Evolutionary conservation across 1,284 basidiomycete genomes (phyloP).

Genomic region (Neonothopanus nambi): DNA sequence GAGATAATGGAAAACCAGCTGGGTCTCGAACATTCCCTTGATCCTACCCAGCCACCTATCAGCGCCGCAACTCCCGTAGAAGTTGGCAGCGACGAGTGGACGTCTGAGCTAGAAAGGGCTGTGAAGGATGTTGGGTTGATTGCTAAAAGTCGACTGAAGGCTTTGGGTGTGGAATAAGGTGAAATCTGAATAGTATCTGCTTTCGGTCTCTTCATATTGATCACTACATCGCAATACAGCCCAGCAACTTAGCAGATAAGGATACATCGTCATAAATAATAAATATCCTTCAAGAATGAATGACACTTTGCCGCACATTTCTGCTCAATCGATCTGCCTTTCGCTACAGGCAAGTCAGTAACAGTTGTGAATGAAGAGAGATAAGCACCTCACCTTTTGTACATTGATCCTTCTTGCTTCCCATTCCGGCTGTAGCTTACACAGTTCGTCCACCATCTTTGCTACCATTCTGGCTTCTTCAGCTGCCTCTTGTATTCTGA

Average conservation of each 20-base stretch:
- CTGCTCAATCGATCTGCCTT: constrained; percentile 3
- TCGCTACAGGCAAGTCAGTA: background rate
- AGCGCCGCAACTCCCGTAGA: constrained; percentile 41
- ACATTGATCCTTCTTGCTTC: constrained; percentile 12
- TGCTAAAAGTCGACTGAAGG: constrained; percentile 57
- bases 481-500: constrained; percentile 33
- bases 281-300: constrained; percentile 9
- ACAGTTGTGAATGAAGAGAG: background rate
- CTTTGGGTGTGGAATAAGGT: constrained; percentile 39
- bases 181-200: constrained; percentile 2
- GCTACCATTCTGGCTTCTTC: constrained; percentile 24
- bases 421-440: constrained; percentile 10
- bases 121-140: constrained; percentile 75
- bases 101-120: constrained; percentile 66
- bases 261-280: background rate
- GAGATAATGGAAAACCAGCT: constrained; percentile 78
- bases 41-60: constrained; percentile 32
- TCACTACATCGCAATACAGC: background rate
- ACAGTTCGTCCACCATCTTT: constrained; percentile 10
- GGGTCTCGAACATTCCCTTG: constrained; percentile 47
- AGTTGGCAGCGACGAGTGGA: constrained; percentile 52
- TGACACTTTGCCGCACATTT: background rate
- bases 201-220: constrained; percentile 2
- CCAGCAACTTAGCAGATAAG: no score
- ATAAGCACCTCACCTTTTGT: constrained; percentile 1